These are phyloP conservation scores for Fusarium begoniae DNA, from an alignment of 2,329 filamentous ascomycete species.

Conservation along the genomic window DNA sequence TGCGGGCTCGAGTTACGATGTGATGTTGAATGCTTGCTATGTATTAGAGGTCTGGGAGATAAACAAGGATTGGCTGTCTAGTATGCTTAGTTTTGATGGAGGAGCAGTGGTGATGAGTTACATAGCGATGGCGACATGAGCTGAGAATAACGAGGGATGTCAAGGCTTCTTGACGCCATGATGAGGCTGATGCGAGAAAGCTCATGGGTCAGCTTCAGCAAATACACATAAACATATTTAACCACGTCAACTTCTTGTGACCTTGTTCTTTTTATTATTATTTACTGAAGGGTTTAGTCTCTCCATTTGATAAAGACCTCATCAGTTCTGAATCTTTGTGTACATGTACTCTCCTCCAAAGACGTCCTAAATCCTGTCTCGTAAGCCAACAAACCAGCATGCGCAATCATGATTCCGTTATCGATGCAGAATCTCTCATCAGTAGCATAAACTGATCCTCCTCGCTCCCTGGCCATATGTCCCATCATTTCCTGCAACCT, in stretches of 20 bases:
- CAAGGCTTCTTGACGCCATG: neutral
- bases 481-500: slow-evolving; percentile 98
- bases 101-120: neutral
- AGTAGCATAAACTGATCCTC: slow-evolving; percentile 91
- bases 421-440: slow-evolving; percentile 99
- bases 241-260: neutral
- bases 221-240: neutral
- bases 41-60: neutral
- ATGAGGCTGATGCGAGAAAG: neutral
- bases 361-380: slow-evolving; percentile 80
- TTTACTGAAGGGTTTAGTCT: slow-evolving; percentile 55
- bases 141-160: neutral
- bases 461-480: slow-evolving; percentile 87
- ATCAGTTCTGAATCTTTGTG: slow-evolving; percentile 83
- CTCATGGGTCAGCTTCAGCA: slow-evolving; percentile 1
- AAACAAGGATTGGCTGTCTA: neutral
- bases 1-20: slow-evolving; percentile 11
- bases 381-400: slow-evolving; percentile 89
- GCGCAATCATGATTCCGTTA: slow-evolving; percentile 99
- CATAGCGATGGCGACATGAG: neutral
- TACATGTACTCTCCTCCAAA: slow-evolving; percentile 84
- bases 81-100: neutral
- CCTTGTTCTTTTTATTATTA: neutral
- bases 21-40: slow-evolving; percentile 13
- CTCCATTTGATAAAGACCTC: slow-evolving; percentile 84